Base-by-base conservation (phyloP, 2,329 filamentous ascomycete genomes). In the Pseudogymnoascus sp. region DNA sequence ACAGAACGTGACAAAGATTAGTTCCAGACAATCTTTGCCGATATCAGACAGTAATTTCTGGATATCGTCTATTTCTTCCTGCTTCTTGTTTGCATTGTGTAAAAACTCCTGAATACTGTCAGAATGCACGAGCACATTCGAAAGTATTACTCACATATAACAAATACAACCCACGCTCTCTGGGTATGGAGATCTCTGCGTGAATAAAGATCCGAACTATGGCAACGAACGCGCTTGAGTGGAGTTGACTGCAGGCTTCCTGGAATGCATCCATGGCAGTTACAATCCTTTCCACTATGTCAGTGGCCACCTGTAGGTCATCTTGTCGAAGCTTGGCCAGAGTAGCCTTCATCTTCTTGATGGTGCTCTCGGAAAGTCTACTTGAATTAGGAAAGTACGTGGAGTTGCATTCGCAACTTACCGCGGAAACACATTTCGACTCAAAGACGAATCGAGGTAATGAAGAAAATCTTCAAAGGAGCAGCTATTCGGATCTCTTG, bases 131-230 rank as follows among this genome's bases (percentile, higher is more conserved):
- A 16, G 14, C 14, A 18, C 4, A 28, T 28, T 16, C 8, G 9
- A 22, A 39, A 25, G 12, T 11, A 37, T 25, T 16, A 25, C 57
- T 58, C n/a, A 58, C 57, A 11, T 35, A 33, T 16, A 58, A 18
- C 20, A 58, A 35, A n/a, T 58, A 58, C 18, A 58, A 38, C 5
- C 57, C 57, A 58, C 57, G 57, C 18, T 58, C 33, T 30, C 57
- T 58, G 6, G 9, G 1, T 18, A 12, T 22, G 14, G 33, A 58
- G 2, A 16, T 18, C n/a, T n/a, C 57, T 25, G 57, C 37, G 14
- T 37, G 20, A 38, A 38, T 37, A 18, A 58, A 33, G 20, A 38
- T 58, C 6, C 37, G 57, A 25, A 37, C 57, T 38, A 58, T 58
- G 6, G 37, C 35, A n/a, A 58, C 57, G 33, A 38, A 58, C 11